Evolutionary conservation across 2,329 filamentous ascomycete genomes (phyloP), one percentile per base, ranked within the genome.

Genomic region (Bisporella sp.): DNA sequence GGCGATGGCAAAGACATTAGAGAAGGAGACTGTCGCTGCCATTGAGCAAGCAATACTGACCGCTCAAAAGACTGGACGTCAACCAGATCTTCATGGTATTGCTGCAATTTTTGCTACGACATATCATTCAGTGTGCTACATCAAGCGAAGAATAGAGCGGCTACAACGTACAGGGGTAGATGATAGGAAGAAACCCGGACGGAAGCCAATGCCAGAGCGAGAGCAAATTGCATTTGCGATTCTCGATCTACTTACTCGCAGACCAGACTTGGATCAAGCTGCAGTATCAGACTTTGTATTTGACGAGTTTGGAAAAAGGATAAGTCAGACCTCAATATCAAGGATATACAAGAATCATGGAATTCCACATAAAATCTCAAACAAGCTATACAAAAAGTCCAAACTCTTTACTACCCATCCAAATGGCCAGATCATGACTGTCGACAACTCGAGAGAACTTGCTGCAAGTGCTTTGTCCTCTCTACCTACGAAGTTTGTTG

Each of bases 311-410:
- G 46, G 48, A 1, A 35, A 52, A 21, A 40, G 42, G 33, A 41
- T 50, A 13, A 44, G 49, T 6, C 46, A 47, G 28, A 47, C 46
- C 30, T 54, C 46, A n/a, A 33, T 56, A 29, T 52, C 48, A 37
- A 52, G 43, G 42, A 44, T 56, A 31, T 49, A 54, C 45, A 58
- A 54, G 45, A 48, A 41, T 7, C 50, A 48, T 37, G 48, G 46
- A 1, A 56, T 58, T 31, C 54, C 51, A 31, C 50, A 53, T 52
- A 58, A 56, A 45, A 37, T 43, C 9, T 53, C 41, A 35, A 57
- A 54, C 45, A 46, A 41, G 50, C 29, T 49, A 4, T 49, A 46
- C 31, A 48, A 50, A 47, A 53, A 42, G 41, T 41, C 53, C n/a
- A 50, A 49, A 32, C 8, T 53, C 7, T 44, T 51, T 21, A 35